Evolutionary conservation across 352 stramenopile species (phyloP).

Genomic region (Thalassiosira ordinaria): DNA sequence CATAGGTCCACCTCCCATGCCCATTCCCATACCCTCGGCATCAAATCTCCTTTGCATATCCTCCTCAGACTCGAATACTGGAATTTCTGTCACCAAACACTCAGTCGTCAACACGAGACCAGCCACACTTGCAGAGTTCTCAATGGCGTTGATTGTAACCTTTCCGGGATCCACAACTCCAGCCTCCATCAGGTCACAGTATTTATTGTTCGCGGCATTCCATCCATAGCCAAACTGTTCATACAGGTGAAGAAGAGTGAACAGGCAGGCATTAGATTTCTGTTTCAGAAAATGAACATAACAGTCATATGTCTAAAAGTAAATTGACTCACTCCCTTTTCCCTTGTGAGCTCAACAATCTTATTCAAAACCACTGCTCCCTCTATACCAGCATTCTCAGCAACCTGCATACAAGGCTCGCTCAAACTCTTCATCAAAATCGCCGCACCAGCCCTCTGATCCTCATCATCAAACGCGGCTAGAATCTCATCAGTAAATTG

Average conservation of each 20-base stretch:
- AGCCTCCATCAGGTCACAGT: constrained; percentile 84
- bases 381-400: constrained; percentile 86
- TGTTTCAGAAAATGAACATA: no score
- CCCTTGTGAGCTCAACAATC: constrained; percentile 60
- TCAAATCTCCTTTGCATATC: constrained; percentile 82
- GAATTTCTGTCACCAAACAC: constrained; percentile 88
- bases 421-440: constrained; percentile 87
- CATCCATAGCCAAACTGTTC: constrained; percentile 87
- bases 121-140: constrained; percentile 88
- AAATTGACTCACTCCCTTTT: constrained; percentile 75
- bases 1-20: constrained; percentile 65
- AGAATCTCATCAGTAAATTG: constrained; percentile 74
- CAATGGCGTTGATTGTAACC: constrained; percentile 88
- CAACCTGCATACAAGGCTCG: constrained; percentile 86
- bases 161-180: constrained; percentile 89
- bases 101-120: constrained; percentile 89
- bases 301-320: no score
- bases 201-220: constrained; percentile 86
- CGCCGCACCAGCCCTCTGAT: constrained; percentile 82
- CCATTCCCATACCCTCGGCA: constrained; percentile 69
- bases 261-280: no score
- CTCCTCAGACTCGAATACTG: constrained; percentile 73
- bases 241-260: constrained; percentile 12
- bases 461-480: constrained; percentile 81
- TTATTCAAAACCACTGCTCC: constrained; percentile 87